A percentile compares a stretch with the other conserved stretches of the same genome.
Evolutionary conservation across 2,329 filamentous ascomycete genomes (phyloP).

Genomic region (Colletotrichum sp.): DNA sequence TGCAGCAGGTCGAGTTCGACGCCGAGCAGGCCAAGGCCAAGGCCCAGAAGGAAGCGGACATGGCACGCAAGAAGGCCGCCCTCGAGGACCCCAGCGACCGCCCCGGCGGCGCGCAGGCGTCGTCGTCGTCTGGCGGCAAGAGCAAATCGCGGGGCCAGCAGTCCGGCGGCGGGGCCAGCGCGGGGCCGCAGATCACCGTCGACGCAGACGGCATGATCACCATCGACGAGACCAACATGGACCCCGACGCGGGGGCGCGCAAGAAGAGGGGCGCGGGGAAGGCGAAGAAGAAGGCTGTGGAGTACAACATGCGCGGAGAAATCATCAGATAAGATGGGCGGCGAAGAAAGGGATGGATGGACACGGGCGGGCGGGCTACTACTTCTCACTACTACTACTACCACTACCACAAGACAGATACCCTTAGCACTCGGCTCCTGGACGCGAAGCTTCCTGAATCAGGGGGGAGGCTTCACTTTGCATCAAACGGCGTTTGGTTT

Average conservation of each 20-base stretch:
- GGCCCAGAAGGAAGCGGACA: conserved; percentile 53
- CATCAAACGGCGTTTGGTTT: neutral
- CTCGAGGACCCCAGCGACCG: conserved; percentile 47
- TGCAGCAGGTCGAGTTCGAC: conserved; percentile 49
- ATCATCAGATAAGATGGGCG: conserved; percentile 7
- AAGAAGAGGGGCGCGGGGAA: conserved; percentile 39
- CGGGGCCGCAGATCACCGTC: conserved; percentile 12
- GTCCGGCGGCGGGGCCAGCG: neutral
- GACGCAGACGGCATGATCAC: conserved; percentile 22
- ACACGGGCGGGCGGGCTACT: neutral
- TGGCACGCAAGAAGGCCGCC: conserved; percentile 52
- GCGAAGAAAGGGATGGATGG: neutral
- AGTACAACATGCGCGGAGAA: conserved; percentile 29
- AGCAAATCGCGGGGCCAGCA: neutral
- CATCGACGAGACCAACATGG: conserved; percentile 22
- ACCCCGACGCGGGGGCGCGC: neutral
- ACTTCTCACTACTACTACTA: neutral
- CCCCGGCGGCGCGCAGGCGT: conserved; percentile 5
- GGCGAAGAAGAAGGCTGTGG: conserved; percentile 33
- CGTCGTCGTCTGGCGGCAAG: neutral
- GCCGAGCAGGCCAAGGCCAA: conserved; percentile 45
- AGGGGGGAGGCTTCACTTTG: neutral
- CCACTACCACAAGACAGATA: neutral
- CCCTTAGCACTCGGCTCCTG: neutral
- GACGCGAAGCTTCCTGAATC: neutral